Conservation (phyloP, 257 asterid species). For the Capsicum baccatum region DNA sequence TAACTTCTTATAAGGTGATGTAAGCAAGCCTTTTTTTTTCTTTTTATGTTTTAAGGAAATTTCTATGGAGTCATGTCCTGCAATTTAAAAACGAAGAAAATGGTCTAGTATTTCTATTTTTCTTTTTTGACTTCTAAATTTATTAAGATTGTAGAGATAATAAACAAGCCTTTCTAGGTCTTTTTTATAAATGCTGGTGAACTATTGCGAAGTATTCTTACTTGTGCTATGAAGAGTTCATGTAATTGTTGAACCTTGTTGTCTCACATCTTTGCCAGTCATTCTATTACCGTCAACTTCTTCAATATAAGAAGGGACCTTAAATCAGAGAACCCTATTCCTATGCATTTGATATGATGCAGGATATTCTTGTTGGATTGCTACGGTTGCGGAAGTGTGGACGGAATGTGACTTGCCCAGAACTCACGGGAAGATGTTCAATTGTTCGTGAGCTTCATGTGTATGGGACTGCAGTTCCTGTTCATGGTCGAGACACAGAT, state of each 20-base stretch:
- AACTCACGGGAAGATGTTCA: constrained; percentile 86
- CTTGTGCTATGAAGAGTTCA: background rate
- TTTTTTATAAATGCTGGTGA: background rate
- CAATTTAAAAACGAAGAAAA: background rate
- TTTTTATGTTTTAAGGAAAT: background rate
- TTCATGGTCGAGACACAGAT: constrained; percentile 91
- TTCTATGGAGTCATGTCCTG: background rate
- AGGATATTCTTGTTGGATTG: constrained; percentile 97
- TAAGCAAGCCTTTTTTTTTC: background rate
- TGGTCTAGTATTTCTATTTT: background rate
- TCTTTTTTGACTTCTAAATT: background rate
- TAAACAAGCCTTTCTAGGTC: background rate
- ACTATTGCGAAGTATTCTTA: background rate
- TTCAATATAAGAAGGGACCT: constrained; percentile 19
- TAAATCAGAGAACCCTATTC: background rate
- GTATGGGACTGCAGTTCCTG: constrained; percentile 98
- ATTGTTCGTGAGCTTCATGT: constrained; percentile 95
- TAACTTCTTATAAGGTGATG: background rate
- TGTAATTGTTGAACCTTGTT: background rate
- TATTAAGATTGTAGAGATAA: background rate
- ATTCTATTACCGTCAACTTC: background rate
- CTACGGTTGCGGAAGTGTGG: constrained; percentile 89
- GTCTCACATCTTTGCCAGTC: background rate
- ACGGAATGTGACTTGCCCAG: constrained; percentile 80
- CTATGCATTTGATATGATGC: constrained; percentile 31